Percentiles rank a stretch among this genome's conserved stretches.
phyloP scores from a whole-genome alignment of 2,329 filamentous ascomycete species.

The Epicoccum nigrum region DNA sequence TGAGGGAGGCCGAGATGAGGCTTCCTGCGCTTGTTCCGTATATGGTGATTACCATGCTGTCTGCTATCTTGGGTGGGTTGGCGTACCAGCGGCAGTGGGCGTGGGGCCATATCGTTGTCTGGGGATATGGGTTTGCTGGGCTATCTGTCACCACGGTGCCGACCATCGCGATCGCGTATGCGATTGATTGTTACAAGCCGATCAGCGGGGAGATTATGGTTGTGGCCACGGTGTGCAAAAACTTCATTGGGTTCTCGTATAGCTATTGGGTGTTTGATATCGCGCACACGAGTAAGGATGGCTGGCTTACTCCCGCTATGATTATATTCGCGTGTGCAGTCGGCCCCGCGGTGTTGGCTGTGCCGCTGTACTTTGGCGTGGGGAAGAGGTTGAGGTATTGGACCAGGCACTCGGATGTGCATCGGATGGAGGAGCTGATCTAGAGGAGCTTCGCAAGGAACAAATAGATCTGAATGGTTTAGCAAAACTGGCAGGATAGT shows the following conservation, averaged over 20 bases:
- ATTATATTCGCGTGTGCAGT: conserved; percentile 51
- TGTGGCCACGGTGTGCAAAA: conserved; percentile 53
- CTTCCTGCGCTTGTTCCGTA: conserved; percentile 55
- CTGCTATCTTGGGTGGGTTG: conserved; percentile 55
- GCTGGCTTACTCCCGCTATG: conserved; percentile 53
- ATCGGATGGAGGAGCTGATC: conserved; percentile 44
- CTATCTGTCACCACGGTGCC: conserved; percentile 52
- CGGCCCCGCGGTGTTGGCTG: conserved; percentile 47
- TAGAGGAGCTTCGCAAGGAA: too few relatives aligned
- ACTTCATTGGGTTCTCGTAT: conserved; percentile 53
- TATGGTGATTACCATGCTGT: conserved; percentile 58
- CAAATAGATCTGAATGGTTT: too few relatives aligned
- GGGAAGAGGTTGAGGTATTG: conserved; percentile 51
- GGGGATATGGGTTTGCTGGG: conserved; percentile 56
- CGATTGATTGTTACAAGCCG: conserved; percentile 56
- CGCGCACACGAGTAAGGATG: conserved; percentile 40
- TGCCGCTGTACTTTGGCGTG: conserved; percentile 51
- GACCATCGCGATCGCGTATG: conserved; percentile 53
- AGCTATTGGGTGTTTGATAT: conserved; percentile 52
- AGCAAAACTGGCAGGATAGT: too few relatives aligned
- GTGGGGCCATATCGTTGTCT: conserved; percentile 57
- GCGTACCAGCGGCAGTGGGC: conserved; percentile 57
- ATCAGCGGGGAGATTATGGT: conserved; percentile 56
- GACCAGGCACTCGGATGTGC: conserved; percentile 41
- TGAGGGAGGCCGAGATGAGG: conserved; percentile 65